Evolutionary conservation across 1,284 basidiomycete species (phyloP).

Genomic region (Kwoniella shivajii): DNA sequence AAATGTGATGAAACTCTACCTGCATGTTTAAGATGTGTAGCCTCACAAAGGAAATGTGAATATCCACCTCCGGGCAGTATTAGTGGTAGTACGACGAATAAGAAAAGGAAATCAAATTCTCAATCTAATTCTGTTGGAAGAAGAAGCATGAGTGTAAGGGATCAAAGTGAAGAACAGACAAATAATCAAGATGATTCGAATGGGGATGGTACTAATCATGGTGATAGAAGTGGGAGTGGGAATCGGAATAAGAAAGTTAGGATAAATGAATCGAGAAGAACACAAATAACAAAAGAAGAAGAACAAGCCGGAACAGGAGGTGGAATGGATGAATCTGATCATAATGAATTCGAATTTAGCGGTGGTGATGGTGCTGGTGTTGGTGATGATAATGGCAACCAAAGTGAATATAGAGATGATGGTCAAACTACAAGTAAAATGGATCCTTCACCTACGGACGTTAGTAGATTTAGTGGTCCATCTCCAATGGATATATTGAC

Average conservation of each 20-base stretch:
- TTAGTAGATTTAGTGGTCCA: constrained; percentile 1
- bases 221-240: too few species aligned
- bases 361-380: too few species aligned
- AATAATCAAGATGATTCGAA: too few species aligned
- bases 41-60: constrained; percentile 25
- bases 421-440: constrained; percentile 2
- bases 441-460: constrained; percentile 1
- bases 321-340: too few species aligned
- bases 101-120: not conserved
- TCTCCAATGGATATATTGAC: constrained; percentile 4
- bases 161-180: not conserved
- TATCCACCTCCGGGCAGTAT: constrained; percentile 16
- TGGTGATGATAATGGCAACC: too few species aligned
- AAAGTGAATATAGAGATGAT: too few species aligned
- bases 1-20: constrained; percentile 37
- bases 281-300: too few species aligned
- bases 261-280: too few species aligned
- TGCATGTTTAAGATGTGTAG: constrained; percentile 30
- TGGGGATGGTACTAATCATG: too few species aligned
- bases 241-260: too few species aligned
- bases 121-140: not conserved
- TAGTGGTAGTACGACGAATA: constrained; percentile 10
- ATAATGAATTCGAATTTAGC: too few species aligned
- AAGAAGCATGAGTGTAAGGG: not conserved
- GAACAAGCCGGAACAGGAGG: too few species aligned